Evolutionary conservation across 1,284 basidiomycete species (phyloP), one percentile per base, ranked within the genome.

Genomic region (Rhodofomes roseus): DNA sequence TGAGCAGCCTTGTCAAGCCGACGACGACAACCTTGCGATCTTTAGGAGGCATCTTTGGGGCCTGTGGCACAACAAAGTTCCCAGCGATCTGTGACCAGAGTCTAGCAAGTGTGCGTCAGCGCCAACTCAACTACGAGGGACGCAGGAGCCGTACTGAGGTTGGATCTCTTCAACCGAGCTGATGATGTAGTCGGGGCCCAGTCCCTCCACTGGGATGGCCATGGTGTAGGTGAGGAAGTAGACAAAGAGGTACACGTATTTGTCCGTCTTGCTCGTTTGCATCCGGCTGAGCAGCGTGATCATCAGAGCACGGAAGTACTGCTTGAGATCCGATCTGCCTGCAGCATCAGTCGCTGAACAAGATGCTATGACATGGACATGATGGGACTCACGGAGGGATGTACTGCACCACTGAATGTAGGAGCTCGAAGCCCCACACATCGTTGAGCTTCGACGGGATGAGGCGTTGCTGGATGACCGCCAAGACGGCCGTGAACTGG

Each of bases 401-500:
- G 64, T 86, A 75, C 60, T 83, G 81, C 60, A 95, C 84, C 31
- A 98, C 81, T 11, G 86, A 83, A 65, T 95, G 86, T 55, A 99
- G 71, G 18, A 99, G 77, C 71, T 98, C 95, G 65, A 98, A 95
- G 1, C 93, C 97, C 82, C 88, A 96, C 0, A 79, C 81, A 69
- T 99, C 96, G 69, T 98, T 96, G 57, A 92, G 67, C 72, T 95
- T 95, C 16, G 89, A 92, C 3, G 90, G 91, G 51, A 98, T 90
- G 22, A 99, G 78, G 37, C 91, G 79, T 69, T 96, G 93, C 72
- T 98, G 95, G 63, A 95, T 87, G 59, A 99, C 91, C 44, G 93
- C 97, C 40, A 98, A 77, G 22, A 98, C 84, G 8, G 86, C 83
- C 34, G 86, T 83, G 22, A 96, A 76, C 69, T 96, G 94, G 1